Base-by-base conservation (phyloP, 2,329 filamentous ascomycete genomes). In the Aspergillus vadensis region DNA sequence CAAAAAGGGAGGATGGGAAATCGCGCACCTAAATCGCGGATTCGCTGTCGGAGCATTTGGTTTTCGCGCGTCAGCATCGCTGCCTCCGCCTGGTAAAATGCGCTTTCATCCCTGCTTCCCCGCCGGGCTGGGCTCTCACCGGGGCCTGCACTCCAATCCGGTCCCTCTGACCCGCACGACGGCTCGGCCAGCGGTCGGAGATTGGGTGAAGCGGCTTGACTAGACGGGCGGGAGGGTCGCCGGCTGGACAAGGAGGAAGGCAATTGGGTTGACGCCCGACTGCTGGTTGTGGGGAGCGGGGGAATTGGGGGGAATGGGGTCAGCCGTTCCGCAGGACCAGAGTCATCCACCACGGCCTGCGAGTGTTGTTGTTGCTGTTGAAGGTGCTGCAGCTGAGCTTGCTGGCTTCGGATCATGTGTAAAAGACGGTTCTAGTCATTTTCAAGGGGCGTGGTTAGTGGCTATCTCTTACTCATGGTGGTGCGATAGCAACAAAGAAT, bases 81-180 rank as follows among this genome's bases (percentile, higher is more conserved):
- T 8, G 79, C 79, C 62, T 82, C 80, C 19, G 80, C 77, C 64
- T 82, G 80, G 61, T 80, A 81, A 63, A 75, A 82, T 15, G 79
- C 74, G 55, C 70, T 73, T 57, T 82, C 80, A 59, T 82, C 80
- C 50, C 79, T 72, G 63, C 79, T 79, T 36, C 76, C 72, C 47
- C 77, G 74, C 59, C 72, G 73, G 41, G 64, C 70, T 55, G 60
- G 65, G 32, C 60, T 68, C 21, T 73, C 71, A 57, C 72, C 69
- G 27, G 67, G 53, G 41, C 66, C 64, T n/a, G 70, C 60, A 56
- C 68, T 64, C 59, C 66, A 64, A 58, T 74, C 73, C 21, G 62
- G 57, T 6, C 65, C 62, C 32, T 75, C 71, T 5, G 61, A 53
- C 30, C 62, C 67, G 27, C 70, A 69, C 3, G 63, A 64, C 9